Conservation (phyloP, 108 stramenopile species). For the Aurantiochytrium sp. region DNA sequence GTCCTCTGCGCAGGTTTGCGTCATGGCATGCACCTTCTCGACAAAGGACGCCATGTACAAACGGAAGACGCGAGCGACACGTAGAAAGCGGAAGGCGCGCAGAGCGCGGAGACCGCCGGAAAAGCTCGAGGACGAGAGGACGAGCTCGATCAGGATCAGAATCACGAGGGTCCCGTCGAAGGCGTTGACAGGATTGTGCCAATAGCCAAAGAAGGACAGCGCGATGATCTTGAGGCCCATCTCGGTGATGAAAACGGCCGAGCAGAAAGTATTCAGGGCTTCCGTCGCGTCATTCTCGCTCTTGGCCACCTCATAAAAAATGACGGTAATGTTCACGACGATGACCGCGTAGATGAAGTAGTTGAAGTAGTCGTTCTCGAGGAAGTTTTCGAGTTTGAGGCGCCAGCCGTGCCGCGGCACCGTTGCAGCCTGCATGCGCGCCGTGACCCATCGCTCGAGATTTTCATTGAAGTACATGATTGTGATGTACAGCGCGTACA, state of each 20-base stretch:
- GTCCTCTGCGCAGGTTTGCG: not conserved
- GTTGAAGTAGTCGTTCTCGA: not conserved
- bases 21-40: not conserved
- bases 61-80: not conserved
- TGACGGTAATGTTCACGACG: not conserved
- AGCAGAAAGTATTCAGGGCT: not conserved
- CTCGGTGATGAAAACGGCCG: not conserved
- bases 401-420: not conserved
- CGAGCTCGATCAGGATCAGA: not conserved
- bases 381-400: not conserved
- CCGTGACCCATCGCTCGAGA: not conserved
- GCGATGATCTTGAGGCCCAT: not conserved
- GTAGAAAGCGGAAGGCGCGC: not conserved
- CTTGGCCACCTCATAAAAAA: not conserved
- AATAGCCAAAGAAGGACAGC: constrained; percentile 18
- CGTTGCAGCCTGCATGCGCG: not conserved
- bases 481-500: constrained; percentile 42
- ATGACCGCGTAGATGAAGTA: not conserved
- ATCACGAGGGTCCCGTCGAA: not conserved
- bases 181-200: constrained; percentile 4
- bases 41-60: constrained; percentile 23
- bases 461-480: constrained; percentile 44
- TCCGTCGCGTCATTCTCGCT: not conserved
- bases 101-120: not conserved
- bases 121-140: not conserved